Conservation (phyloP, 345 rosid genomes). For the Hibiscus tridactylites region DNA sequence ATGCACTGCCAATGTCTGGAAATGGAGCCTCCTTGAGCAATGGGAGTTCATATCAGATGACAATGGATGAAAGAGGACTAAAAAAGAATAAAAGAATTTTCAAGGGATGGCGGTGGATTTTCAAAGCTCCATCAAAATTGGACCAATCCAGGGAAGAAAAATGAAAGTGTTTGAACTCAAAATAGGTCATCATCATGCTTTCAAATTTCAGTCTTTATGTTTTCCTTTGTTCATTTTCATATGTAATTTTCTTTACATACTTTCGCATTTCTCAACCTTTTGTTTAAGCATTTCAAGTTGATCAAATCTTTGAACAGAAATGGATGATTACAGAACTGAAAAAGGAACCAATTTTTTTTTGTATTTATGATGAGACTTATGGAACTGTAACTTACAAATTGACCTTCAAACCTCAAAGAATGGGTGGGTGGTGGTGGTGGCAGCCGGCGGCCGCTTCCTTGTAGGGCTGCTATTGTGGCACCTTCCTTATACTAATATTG, state of each 20-base stretch:
- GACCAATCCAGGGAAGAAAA: background rate
- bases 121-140: background rate
- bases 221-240: background rate
- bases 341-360: slow-evolving; percentile 4
- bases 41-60: slow-evolving; percentile 60
- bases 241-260: background rate
- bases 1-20: slow-evolving; percentile 1
- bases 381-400: slow-evolving; percentile 34
- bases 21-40: slow-evolving; percentile 16
- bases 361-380: slow-evolving; percentile 23
- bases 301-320: background rate
- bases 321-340: background rate
- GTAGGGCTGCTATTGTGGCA: slow-evolving; percentile 9
- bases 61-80: slow-evolving; percentile 6
- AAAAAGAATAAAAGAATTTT: background rate
- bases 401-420: slow-evolving; percentile 38
- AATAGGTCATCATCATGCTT: background rate
- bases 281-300: background rate
- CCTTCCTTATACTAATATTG: slow-evolving; percentile 35
- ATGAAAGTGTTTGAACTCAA: background rate
- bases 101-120: background rate
- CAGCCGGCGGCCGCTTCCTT: slow-evolving; percentile 12
- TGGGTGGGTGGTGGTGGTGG: slow-evolving; percentile 13
- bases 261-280: background rate
- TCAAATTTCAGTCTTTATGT: background rate